Evolutionary conservation across 140 eudicot species (phyloP).

Genomic region (Bidens hawaiensis): DNA sequence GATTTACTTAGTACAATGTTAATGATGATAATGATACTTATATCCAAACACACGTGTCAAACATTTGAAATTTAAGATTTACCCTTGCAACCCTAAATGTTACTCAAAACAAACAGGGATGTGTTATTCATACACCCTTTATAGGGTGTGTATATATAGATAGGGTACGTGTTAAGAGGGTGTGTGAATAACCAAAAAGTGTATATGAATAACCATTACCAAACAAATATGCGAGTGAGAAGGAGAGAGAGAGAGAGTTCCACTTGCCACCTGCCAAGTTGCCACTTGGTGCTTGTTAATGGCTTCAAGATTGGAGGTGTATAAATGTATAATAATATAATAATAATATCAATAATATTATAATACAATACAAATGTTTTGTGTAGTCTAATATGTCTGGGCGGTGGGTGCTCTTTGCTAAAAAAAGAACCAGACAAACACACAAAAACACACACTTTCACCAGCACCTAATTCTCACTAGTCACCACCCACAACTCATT

Average conservation of each 20-base stretch:
- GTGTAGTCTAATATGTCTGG: background rate
- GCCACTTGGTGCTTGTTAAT: constrained; percentile 4
- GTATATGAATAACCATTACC: background rate
- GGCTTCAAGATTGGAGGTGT: constrained; percentile 1
- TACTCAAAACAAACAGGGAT: too few relatives aligned
- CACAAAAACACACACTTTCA: constrained; percentile 15
- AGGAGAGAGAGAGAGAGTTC: background rate
- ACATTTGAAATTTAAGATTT: too few relatives aligned
- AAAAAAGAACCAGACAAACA: constrained; percentile 14
- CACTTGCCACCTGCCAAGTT: background rate
- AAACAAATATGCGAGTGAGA: background rate
- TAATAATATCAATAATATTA: too few relatives aligned
- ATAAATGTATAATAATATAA: too few relatives aligned
- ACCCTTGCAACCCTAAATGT: too few relatives aligned
- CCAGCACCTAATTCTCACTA: constrained; percentile 34
- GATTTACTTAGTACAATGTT: too few relatives aligned
- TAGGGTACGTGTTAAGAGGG: too few relatives aligned
- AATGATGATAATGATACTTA: too few relatives aligned
- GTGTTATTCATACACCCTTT: too few relatives aligned
- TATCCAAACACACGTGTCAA: too few relatives aligned
- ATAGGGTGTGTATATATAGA: too few relatives aligned
- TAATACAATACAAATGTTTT: background rate
- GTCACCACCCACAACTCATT: constrained; percentile 28
- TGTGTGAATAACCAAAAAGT: too few relatives aligned
- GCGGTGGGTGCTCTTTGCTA: constrained; percentile 8